phyloP scores from a whole-genome alignment of 176 grass and related monocot species.

The Oryza longistaminata region DNA sequence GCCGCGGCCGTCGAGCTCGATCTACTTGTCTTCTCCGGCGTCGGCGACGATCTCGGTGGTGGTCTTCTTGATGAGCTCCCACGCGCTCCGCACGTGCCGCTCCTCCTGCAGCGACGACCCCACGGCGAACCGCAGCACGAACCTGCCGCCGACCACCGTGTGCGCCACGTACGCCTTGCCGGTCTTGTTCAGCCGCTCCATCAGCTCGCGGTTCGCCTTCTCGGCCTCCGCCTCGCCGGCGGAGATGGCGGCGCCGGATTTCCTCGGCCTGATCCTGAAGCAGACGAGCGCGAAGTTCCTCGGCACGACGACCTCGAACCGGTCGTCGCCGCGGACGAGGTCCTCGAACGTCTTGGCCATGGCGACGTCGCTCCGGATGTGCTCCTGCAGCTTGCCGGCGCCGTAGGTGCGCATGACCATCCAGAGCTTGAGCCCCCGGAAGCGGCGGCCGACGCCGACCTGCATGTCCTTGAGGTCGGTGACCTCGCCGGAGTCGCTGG shows the following conservation, averaged over 20 bases:
- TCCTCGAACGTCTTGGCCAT: constrained; percentile 56
- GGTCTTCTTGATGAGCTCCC: constrained; percentile 51
- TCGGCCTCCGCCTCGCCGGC: constrained; percentile 14
- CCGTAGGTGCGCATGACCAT: constrained; percentile 53
- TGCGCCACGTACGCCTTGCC: constrained; percentile 43
- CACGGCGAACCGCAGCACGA: constrained; percentile 48
- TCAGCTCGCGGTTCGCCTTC: constrained; percentile 30
- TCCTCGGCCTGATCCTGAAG: constrained; percentile 41
- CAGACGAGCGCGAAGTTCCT: constrained; percentile 48
- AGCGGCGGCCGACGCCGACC: constrained; percentile 52
- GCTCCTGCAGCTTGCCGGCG: constrained; percentile 40
- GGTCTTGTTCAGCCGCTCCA: constrained; percentile 42
- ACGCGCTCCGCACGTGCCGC: constrained; percentile 37
- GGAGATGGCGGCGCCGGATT: background rate
- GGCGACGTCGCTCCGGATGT: constrained; percentile 66
- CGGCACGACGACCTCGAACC: constrained; percentile 40
- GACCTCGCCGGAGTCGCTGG: constrained; percentile 49
- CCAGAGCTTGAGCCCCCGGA: constrained; percentile 59
- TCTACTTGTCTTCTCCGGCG: background rate
- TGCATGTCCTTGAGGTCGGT: constrained; percentile 64
- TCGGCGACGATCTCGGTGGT: constrained; percentile 5
- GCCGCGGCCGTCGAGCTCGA: too few species aligned
- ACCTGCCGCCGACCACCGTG: constrained; percentile 40
- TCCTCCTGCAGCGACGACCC: constrained; percentile 46
- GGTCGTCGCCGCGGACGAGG: constrained; percentile 31